A percentile compares a stretch with the other conserved stretches of the same genome.
These are phyloP conservation scores for Boehmeria nivea DNA, from an alignment of 306 rosid genomes.

Conservation along the genomic window DNA sequence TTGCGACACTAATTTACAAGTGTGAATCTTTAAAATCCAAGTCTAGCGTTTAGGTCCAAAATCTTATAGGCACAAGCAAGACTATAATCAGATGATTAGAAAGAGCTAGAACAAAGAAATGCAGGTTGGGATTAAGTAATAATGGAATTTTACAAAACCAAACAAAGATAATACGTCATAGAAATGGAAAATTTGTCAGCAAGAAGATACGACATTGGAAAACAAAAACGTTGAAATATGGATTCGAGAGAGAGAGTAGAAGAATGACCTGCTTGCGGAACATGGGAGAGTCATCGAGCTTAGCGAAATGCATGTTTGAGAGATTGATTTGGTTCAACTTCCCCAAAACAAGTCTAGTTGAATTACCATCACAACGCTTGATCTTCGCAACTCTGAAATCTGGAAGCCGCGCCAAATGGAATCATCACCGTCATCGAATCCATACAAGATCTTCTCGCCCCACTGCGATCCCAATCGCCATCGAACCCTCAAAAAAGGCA, in stretches of 20 bases:
- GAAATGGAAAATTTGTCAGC: no score
- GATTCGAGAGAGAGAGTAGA: constrained; percentile 1
- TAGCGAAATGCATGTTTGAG: constrained; percentile 85
- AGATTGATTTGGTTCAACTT: constrained; percentile 2
- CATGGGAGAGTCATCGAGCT: constrained; percentile 99
- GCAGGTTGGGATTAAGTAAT: no score
- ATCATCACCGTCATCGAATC: neutral
- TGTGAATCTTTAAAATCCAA: no score
- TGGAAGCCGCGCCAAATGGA: neutral
- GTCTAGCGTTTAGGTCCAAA: no score
- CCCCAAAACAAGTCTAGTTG: neutral
- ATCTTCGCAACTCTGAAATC: constrained; percentile 25
- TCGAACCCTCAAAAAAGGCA: neutral
- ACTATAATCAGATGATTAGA: no score
- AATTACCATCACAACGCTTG: constrained; percentile 24
- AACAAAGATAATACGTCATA: no score
- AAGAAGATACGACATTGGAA: no score
- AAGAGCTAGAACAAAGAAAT: no score
- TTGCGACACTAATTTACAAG: no score
- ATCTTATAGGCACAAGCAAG: no score
- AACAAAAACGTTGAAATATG: no score
- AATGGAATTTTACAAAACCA: no score
- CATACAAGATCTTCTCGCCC: constrained; percentile 32
- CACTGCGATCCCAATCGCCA: constrained; percentile 23
- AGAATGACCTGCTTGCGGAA: constrained; percentile 94